Base-by-base conservation (phyloP, 2,329 filamentous ascomycete genomes). In the Fusarium keratoplasticum region DNA sequence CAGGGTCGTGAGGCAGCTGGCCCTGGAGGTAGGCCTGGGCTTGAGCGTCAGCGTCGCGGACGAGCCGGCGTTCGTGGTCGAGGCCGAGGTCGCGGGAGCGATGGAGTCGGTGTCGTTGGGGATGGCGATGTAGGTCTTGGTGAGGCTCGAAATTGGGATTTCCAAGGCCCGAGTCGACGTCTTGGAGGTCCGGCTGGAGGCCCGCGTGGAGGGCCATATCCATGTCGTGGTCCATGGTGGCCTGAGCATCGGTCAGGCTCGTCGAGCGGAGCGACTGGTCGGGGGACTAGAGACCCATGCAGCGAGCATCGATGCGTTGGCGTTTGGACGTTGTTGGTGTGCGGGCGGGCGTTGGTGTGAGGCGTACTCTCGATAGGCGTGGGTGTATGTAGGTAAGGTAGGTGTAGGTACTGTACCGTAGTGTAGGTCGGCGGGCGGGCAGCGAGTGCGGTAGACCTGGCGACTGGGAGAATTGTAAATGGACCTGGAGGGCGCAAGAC, bases 241-340 rank as follows among this genome's bases (percentile, higher is more conserved):
- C 81, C 81, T 82, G 81, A 81, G 82, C 84, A 85, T 85, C 81
- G 78, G 83, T 84, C 82, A 83, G 82, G 83, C 82, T 81, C 78
- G 79, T 81, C 78, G 80, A 81, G 80, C 78, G 79, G 81, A 82
- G 80, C 81, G 82, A 83, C 82, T 81, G 81, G 82, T 82, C 79
- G 81, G 81, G 80, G 81, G 79, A 80, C 81, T 80, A 82, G 74
- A 83, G 80, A 82, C 81, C 82, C 83, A 85, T 84, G 84, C 83
- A 85, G 80, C 80, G 80, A 81, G 82, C 84, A 86, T 86, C 81
- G 85, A 86, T 85, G 84, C 82, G 85, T 83, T 86, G 85, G 84
- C 83, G 77, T 75, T 70, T 71, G 69, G 69, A 70, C 64, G 72
- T 73, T 76, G 71, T 69, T 66, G 68, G 67, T 61, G 73, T 82